Base-by-base conservation (phyloP, 1,139 yeast genomes). In the Pichia sp. region DNA sequence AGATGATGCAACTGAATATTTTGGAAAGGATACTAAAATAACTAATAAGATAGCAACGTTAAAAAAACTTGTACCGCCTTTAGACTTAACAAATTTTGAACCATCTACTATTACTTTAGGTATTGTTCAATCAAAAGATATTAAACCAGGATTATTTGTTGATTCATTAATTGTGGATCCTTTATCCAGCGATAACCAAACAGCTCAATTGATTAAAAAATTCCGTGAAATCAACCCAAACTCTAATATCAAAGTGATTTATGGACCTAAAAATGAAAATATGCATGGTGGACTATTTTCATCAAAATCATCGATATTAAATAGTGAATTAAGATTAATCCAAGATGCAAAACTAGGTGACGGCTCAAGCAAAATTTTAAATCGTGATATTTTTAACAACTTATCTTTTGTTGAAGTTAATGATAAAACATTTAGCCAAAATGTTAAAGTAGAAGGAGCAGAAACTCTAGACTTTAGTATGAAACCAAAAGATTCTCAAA, bases 401-500 rank as follows among this genome's bases (percentile, higher is more conserved):
- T 39, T 60, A 6, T 57, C 59, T 26, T 47, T 60, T 20, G 31
- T 56, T 19, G 62, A 59, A 34, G 50, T 60, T 16, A 50, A 50
- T 22, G 49, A 53, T 29, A 25, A 22, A 10, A 18, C 38, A 3
- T 46, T 40, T 16, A 24, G 27, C n/a, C 33, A 43, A 23, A 28
- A 39, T 16, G 32, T 38, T 1, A 41, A 42, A 13, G 41, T 42
- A 31, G 43, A 43, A 7, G 46, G 51, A 13, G 47, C 42, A 6
- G 45, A 42, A 8, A 31, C 41, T 2, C 22, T 48, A 5, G 40
- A 45, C 4, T 34, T 54, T 6, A 42, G 26, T 21, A 30, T 34
- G 6, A 40, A 20, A 14, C 29, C 39, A 10, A 30, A 32, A 4
- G 44, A 44, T 26, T 35, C 31, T 19, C 31, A 36, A 25, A 35